Conservation (phyloP, 2,329 filamentous ascomycete species). For the Aspergillus eucalypticola region DNA sequence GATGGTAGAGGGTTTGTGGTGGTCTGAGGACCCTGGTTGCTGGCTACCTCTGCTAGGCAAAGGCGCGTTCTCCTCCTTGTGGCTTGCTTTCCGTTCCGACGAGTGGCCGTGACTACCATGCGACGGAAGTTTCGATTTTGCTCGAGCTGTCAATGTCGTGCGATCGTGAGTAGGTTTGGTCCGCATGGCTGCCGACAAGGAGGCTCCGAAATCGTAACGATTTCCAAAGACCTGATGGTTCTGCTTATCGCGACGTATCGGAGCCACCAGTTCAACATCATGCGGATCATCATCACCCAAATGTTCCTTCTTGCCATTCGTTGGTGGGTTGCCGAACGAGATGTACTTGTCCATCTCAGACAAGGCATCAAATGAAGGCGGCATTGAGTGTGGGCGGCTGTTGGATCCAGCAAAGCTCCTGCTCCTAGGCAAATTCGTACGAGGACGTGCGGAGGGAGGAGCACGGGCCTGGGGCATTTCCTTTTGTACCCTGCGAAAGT, state of each 20-base stretch:
- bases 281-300: constrained; percentile 73
- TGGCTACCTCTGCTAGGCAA: constrained; percentile 21
- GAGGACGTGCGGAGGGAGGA: constrained; percentile 50
- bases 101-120: constrained; percentile 16
- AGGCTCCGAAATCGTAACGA: constrained; percentile 95
- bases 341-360: constrained; percentile 59
- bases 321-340: constrained; percentile 59
- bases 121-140: constrained; percentile 51
- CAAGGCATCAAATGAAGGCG: constrained; percentile 69
- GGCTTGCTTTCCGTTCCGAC: constrained; percentile 8
- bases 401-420: constrained; percentile 56
- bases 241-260: constrained; percentile 48
- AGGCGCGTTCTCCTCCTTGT: constrained; percentile 19
- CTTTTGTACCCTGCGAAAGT: constrained; percentile 80
- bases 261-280: constrained; percentile 62
- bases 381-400: constrained; percentile 54
- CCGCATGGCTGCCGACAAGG: constrained; percentile 77
- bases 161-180: constrained; percentile 62
- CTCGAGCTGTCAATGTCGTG: constrained; percentile 59
- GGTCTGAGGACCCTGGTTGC: constrained; percentile 19
- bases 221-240: constrained; percentile 77
- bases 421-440: constrained; percentile 66
- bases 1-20: constrained; percentile 54
- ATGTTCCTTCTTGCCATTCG: constrained; percentile 65
- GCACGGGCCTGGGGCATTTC: constrained; percentile 45